Evolutionary conservation across 2,329 filamentous ascomycete species (phyloP).

Genomic region (Bipolaris victoriae): DNA sequence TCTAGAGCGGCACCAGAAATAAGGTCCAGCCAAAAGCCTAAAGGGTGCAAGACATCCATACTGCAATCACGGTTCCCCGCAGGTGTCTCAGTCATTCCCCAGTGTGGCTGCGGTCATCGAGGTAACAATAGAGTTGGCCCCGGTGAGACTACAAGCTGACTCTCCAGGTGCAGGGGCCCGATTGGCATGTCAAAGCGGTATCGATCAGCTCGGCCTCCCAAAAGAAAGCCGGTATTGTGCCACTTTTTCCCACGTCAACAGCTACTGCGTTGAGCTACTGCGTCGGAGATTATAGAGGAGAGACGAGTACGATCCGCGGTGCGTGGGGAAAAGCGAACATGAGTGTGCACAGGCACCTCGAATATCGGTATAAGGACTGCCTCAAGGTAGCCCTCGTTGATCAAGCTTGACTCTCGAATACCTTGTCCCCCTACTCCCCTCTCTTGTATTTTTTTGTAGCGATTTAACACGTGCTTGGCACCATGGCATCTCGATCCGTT

Average conservation of each 20-base stretch:
- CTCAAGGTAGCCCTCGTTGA: neutral
- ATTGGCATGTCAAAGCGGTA: neutral
- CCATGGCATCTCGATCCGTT: slow-evolving; percentile 25
- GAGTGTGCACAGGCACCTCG: neutral
- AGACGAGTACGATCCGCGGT: slow-evolving; percentile 6
- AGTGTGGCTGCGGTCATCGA: neutral
- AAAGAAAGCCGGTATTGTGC: slow-evolving; percentile 1
- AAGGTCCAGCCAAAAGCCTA: slow-evolving; percentile 6
- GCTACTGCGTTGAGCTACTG: neutral
- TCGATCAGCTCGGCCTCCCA: neutral
- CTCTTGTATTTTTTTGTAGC: neutral
- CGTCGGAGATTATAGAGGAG: slow-evolving; percentile 16
- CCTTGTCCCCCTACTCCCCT: neutral
- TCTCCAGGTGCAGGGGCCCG: neutral
- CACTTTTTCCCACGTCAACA: neutral
- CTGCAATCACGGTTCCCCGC: slow-evolving; percentile 19
- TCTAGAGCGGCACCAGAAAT: slow-evolving; percentile 1
- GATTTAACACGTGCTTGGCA: neutral
- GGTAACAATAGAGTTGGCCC: neutral
- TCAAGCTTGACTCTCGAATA: neutral
- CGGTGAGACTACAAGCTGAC: neutral
- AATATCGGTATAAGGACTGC: slow-evolving; percentile 2
- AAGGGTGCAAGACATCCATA: neutral
- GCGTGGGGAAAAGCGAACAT: neutral
- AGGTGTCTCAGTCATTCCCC: neutral